Conservation (phyloP, 805 yeast species). For the Metschnikowia hibisci region DNA sequence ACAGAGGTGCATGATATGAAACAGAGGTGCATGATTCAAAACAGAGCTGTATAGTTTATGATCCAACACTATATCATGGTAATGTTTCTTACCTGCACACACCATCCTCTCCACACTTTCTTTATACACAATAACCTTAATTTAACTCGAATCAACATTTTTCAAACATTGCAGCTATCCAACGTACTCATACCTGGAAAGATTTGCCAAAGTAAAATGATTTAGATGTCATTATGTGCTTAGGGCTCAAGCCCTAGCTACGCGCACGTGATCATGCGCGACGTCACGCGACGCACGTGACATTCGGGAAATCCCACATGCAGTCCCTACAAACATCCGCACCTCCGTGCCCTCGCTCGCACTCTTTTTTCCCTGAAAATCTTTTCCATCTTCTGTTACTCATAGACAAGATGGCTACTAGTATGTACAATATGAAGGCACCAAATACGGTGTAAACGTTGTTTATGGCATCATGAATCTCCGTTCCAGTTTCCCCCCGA, state of each 20-base stretch:
- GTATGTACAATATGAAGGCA: constrained; percentile 14
- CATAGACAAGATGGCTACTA: constrained; percentile 21
- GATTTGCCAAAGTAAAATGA: background rate
- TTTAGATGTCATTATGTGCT: too few species aligned
- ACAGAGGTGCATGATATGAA: too few species aligned
- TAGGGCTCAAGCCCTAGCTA: constrained; percentile 2
- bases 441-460: background rate
- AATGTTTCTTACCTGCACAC: too few species aligned
- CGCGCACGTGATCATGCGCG: constrained; percentile 1
- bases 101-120: too few species aligned
- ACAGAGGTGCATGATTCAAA: too few species aligned
- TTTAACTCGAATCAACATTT: too few species aligned
- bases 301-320: constrained; percentile 2
- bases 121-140: too few species aligned
- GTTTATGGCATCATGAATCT: background rate
- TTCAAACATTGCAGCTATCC: too few species aligned
- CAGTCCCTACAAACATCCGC: background rate
- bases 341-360: constrained; percentile 10
- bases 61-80: too few species aligned
- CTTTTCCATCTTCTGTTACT: constrained; percentile 16
- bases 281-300: constrained; percentile 9
- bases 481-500: too few species aligned
- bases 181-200: too few species aligned
- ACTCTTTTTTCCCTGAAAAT: constrained; percentile 11
- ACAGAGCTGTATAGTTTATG: too few species aligned